A percentile compares a stretch with the other conserved stretches of the same genome.
These are phyloP conservation scores for Teunomyces tritomae DNA, from an alignment of 805 yeast species.

Conservation along the genomic window DNA sequence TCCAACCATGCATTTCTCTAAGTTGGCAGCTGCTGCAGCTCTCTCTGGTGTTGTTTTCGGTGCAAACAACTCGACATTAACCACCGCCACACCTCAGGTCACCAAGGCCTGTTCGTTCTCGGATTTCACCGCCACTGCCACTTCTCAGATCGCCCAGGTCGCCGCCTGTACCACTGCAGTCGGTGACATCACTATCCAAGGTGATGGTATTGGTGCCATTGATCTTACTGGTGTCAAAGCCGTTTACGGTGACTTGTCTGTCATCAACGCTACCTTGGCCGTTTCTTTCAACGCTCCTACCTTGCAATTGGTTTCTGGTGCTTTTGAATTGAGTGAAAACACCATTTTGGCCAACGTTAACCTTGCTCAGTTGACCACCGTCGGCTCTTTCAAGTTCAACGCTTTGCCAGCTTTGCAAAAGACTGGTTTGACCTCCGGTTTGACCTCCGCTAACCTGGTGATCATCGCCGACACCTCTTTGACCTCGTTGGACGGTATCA, in stretches of 20 bases:
- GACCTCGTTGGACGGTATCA: constrained; percentile 64
- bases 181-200: constrained; percentile 74
- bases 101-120: constrained; percentile 59
- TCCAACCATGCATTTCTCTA: constrained; percentile 53
- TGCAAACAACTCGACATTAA: constrained; percentile 45
- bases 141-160: constrained; percentile 71
- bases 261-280: constrained; percentile 65
- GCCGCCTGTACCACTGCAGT: constrained; percentile 73
- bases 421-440: constrained; percentile 65
- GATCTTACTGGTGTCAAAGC: constrained; percentile 72
- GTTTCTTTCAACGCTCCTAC: constrained; percentile 72
- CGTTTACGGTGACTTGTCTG: constrained; percentile 71
- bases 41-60: constrained; percentile 46
- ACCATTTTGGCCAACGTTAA: constrained; percentile 66
- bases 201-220: constrained; percentile 56
- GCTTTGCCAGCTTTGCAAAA: constrained; percentile 81
- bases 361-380: constrained; percentile 76
- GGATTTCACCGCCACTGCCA: constrained; percentile 70
- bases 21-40: constrained; percentile 48
- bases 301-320: constrained; percentile 71
- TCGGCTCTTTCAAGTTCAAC: constrained; percentile 74
- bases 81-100: constrained; percentile 55
- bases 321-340: constrained; percentile 58
- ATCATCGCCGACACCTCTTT: constrained; percentile 72
- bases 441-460: constrained; percentile 70